phyloP scores from a whole-genome alignment of 768 basidiomycete species.

The Lentinula detonsa region DNA sequence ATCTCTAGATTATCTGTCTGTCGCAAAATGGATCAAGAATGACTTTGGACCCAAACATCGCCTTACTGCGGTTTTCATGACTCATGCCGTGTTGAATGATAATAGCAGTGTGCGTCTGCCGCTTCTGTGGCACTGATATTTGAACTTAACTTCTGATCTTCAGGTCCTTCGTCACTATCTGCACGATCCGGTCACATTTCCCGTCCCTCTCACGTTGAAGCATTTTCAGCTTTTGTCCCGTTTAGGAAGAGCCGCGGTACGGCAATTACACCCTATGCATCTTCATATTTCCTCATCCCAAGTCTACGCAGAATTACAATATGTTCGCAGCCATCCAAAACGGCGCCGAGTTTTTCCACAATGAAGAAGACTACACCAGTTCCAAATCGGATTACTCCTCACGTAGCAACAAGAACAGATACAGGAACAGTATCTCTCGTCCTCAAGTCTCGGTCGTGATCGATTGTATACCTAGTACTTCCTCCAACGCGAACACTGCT shows the following conservation, averaged over 20 bases:
- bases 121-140: background rate
- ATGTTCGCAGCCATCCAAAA: conserved; percentile 57
- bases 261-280: conserved; percentile 16
- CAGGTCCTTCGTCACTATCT: conserved; percentile 48
- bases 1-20: conserved; percentile 43
- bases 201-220: conserved; percentile 68
- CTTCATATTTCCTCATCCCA: background rate
- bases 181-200: conserved; percentile 19
- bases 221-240: conserved; percentile 73
- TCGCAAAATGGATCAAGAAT: conserved; percentile 56
- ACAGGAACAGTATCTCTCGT: conserved; percentile 39
- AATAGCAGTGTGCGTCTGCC: conserved; percentile 34
- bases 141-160: background rate
- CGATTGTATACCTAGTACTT: conserved; percentile 19
- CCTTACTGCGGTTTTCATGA: conserved; percentile 62
- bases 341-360: conserved; percentile 64
- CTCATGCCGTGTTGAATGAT: conserved; percentile 68
- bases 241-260: conserved; percentile 54
- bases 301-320: conserved; percentile 35
- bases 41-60: conserved; percentile 51
- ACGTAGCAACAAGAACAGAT: conserved; percentile 16
- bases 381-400: conserved; percentile 15
- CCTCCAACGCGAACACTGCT: conserved; percentile 11
- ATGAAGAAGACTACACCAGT: conserved; percentile 62
- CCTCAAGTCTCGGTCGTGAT: background rate